Base-by-base conservation (phyloP, 768 basidiomycete species). In the Leccinum uliginosum region DNA sequence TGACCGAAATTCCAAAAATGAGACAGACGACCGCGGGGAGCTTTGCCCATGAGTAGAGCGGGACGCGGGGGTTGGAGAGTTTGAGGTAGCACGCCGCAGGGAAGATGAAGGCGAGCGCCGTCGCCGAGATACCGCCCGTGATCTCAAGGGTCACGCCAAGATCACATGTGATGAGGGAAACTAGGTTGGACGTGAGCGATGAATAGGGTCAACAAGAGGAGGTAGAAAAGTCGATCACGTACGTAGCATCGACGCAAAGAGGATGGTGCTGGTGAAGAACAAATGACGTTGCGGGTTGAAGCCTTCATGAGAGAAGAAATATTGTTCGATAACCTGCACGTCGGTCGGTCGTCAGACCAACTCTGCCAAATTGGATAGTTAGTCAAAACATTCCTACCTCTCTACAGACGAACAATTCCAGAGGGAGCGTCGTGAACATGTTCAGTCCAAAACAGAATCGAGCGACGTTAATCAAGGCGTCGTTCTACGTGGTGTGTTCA, bases 81-180 rank as follows among this genome's bases (percentile, higher is more conserved):
- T 88, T 88, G 65, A 91, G 74, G 75, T 90, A 93, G 70, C 93
- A 96, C 3, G 83, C 85, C 0, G 93, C 87, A 10, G 93, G 89
- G 68, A 93, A 93, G 61, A 98, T 93, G 75, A 87, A 98, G 4
- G 96, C 96, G 10, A 98, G 81, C 0, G 93, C 85, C 0, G 93
- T 93, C 6, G 91, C 91, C 14, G 91, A 91, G 11, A 91, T 81
- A n/a, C 96, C 96, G n/a, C 97, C 97, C 0, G 94, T 95, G 45
- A 99, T 89, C 75, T 99, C 97, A 38, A 99, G 86, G 75, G 96
- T 97, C 46, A 98, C 88, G n/a, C 97, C 97, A 14, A 99, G 81
- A 71, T 99, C 96, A 68, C 94, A 97, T 1, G 96, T 98, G 56
- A 94, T 79, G 54, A 98, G 79, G 5, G 96, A 84, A 57, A 97